Conservation (phyloP, 257 asterid species). For the Solanum tacnaense region DNA sequence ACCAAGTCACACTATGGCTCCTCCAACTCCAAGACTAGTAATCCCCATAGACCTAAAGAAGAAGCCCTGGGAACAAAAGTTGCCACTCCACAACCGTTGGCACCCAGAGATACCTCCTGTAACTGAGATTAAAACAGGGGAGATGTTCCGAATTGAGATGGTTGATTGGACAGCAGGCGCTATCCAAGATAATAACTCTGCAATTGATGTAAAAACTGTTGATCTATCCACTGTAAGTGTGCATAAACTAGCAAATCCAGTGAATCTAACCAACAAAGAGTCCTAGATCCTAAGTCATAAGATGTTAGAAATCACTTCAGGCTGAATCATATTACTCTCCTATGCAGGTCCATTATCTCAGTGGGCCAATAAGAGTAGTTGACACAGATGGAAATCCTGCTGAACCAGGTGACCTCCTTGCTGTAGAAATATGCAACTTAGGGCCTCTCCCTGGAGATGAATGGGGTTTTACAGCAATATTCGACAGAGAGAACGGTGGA, state of each 20-base stretch:
- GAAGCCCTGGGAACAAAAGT: conserved; percentile 29
- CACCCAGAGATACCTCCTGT: conserved; percentile 39
- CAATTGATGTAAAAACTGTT: conserved; percentile 36
- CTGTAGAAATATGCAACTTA: conserved; percentile 81
- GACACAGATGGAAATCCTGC: conserved; percentile 67
- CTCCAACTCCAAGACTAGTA: conserved; percentile 50
- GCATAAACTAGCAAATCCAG: background rate
- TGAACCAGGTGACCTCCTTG: conserved; percentile 78
- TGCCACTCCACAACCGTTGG: conserved; percentile 34
- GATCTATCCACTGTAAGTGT: conserved; percentile 45
- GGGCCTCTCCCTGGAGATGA: conserved; percentile 96
- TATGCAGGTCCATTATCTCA: conserved; percentile 78
- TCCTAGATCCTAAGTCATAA: background rate
- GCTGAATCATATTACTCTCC: background rate
- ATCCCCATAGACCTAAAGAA: conserved; percentile 29
- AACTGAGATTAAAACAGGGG: conserved; percentile 26
- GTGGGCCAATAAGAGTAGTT: conserved; percentile 79
- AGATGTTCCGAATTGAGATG: conserved; percentile 38
- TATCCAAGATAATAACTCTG: conserved; percentile 35
- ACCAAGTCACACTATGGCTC: conserved; percentile 40
- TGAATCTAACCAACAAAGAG: background rate
- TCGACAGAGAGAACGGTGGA: conserved; percentile 90
- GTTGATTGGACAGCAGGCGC: conserved; percentile 52
- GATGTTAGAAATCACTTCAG: background rate
- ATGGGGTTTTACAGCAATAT: conserved; percentile 94